phyloP scores from a whole-genome alignment of 2,329 filamentous ascomycete species.

The Hirsutella minnesotensis region DNA sequence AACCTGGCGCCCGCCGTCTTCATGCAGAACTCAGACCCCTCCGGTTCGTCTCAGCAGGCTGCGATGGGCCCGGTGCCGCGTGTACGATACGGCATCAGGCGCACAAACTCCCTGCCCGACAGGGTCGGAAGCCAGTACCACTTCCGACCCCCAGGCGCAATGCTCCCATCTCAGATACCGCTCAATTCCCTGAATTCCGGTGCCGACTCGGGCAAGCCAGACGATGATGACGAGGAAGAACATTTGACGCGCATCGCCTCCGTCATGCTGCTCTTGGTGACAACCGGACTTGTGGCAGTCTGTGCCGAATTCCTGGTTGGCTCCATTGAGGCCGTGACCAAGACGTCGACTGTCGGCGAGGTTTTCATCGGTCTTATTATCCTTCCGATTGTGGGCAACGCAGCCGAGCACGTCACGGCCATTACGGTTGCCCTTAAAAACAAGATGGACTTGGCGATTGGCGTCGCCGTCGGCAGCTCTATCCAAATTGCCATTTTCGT shows the following conservation, averaged over 20 bases:
- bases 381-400: constrained; percentile 61
- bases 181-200: constrained; percentile 20
- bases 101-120: constrained; percentile 64
- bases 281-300: constrained; percentile 53
- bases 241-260: constrained; percentile 44
- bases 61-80: constrained; percentile 38
- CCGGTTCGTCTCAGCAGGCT: constrained; percentile 11
- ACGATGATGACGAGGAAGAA: constrained; percentile 24
- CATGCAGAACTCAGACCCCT: constrained; percentile 27
- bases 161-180: constrained; percentile 36
- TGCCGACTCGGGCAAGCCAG: constrained; percentile 15
- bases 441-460: constrained; percentile 66
- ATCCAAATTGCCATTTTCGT: constrained; percentile 65
- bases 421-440: constrained; percentile 61
- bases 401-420: constrained; percentile 61
- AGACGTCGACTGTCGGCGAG: constrained; percentile 43
- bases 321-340: constrained; percentile 53
- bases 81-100: constrained; percentile 53
- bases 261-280: constrained; percentile 48
- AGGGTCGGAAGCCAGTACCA: constrained; percentile 36
- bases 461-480: constrained; percentile 57
- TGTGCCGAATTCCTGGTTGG: constrained; percentile 62
- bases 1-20: constrained; percentile 64
- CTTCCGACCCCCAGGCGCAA: constrained; percentile 34
- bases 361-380: constrained; percentile 62